These are phyloP conservation scores for Penicillium crustosum DNA, from an alignment of 2,329 filamentous ascomycete species.

Conservation along the genomic window DNA sequence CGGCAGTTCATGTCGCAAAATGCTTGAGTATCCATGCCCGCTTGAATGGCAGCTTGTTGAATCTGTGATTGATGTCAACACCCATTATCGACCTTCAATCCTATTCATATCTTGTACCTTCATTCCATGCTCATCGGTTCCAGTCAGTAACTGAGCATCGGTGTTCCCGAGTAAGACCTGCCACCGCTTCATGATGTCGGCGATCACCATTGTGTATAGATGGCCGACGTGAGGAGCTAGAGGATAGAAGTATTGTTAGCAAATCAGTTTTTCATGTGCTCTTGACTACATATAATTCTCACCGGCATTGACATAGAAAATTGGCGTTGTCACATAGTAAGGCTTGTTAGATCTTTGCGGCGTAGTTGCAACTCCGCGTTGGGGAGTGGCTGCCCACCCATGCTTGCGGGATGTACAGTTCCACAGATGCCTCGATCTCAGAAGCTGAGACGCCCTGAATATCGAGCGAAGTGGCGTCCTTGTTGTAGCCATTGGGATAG, in stretches of 20 bases:
- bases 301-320: slow-evolving; percentile 99
- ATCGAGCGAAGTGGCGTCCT: slow-evolving; percentile 33
- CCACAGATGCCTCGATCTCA: slow-evolving; percentile 29
- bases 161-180: slow-evolving; percentile 68
- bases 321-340: slow-evolving; percentile 93
- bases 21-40: slow-evolving; percentile 70
- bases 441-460: slow-evolving; percentile 31
- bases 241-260: slow-evolving; percentile 1
- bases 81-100: background rate
- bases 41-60: slow-evolving; percentile 75
- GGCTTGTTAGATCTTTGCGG: slow-evolving; percentile 60
- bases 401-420: slow-evolving; percentile 32
- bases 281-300: slow-evolving; percentile 25
- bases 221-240: slow-evolving; percentile 93
- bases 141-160: slow-evolving; percentile 74
- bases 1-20: slow-evolving; percentile 84
- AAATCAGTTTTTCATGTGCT: background rate
- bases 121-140: slow-evolving; percentile 96
- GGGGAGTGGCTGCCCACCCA: slow-evolving; percentile 19
- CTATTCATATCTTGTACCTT: slow-evolving; percentile 54
- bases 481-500: slow-evolving; percentile 29
- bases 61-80: slow-evolving; percentile 52
- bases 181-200: slow-evolving; percentile 92
- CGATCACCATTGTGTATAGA: slow-evolving; percentile 86
- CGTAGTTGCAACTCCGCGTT: slow-evolving; percentile 33